These are phyloP conservation scores for Mycena haematopus DNA, from an alignment of 768 basidiomycete species.

Conservation along the genomic window DNA sequence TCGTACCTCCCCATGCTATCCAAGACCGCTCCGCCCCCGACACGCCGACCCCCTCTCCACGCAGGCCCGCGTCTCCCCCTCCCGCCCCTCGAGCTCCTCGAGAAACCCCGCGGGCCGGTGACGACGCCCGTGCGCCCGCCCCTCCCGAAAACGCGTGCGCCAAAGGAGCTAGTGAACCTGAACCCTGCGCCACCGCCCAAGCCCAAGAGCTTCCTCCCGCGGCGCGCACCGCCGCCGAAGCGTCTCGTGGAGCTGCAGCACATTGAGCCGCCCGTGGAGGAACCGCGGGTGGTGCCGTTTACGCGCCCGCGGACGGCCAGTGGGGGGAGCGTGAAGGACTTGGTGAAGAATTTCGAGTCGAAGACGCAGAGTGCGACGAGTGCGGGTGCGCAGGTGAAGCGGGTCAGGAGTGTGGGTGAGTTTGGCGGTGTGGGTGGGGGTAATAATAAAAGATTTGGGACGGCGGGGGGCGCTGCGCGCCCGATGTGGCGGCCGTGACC, in stretches of 20 bases:
- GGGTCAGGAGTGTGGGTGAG: constrained; percentile 44
- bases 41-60: constrained; percentile 29
- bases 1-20: constrained; percentile 65
- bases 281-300: constrained; percentile 29
- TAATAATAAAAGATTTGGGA: not conserved
- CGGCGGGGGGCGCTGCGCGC: constrained; percentile 17
- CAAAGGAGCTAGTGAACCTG: constrained; percentile 71
- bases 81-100: constrained; percentile 59
- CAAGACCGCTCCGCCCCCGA: constrained; percentile 39
- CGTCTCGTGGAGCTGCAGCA: constrained; percentile 63
- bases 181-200: constrained; percentile 57
- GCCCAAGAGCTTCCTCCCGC: constrained; percentile 50
- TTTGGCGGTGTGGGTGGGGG: constrained; percentile 34
- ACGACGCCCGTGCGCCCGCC: constrained; percentile 63
- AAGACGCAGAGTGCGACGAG: constrained; percentile 34
- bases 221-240: constrained; percentile 41
- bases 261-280: constrained; percentile 44
- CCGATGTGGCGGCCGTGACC: constrained; percentile 26
- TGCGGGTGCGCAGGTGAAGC: constrained; percentile 36
- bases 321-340: constrained; percentile 73
- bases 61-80: constrained; percentile 53
- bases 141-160: constrained; percentile 51
- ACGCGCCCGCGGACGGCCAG: constrained; percentile 62
- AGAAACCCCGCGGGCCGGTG: constrained; percentile 60
- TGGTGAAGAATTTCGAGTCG: constrained; percentile 68